Evolutionary conservation across 2,329 filamentous ascomycete species (phyloP), one percentile per base, ranked within the genome.

Genomic region (Pyricularia grisea): DNA sequence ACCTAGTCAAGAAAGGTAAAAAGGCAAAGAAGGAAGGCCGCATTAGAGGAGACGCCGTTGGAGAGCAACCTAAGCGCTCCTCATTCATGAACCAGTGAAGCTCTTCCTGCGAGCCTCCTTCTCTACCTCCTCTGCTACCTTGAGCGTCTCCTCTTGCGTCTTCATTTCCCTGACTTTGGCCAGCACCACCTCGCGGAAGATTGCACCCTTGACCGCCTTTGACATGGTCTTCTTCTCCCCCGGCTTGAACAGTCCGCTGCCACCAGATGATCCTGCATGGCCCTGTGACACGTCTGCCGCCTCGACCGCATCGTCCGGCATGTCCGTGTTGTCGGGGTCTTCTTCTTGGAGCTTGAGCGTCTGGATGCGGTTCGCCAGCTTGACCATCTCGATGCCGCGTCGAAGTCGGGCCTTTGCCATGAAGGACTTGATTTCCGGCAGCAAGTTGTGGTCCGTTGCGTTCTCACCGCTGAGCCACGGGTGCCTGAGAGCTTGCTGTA

Each of bases 361-460:
- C 78, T 97, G 93, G 81, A 99, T 98, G 72, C 94, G 92, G 81
- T 97, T 97, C 73, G 93, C 89, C 68, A 99, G 88, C 82, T 97
- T 97, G 84, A 98, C 92, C 76, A 97, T 90, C 80, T 98, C 93
- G 81, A 99, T 96, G 75, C 94, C 94, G 72, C 94, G 91, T 79
- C 91, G 91, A 74, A 99, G 90, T 71, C 93, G 93, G 69, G 93
- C 92, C 80, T 93, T 93, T 72, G 94, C 91, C 80, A 96, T 93
- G 83, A 95, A 97, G 68, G 93, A 91, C 80, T 92, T 92, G 84
- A 99, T 96, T 83, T 99, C 95, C 73, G 95, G 95, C 79, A 99
- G 83, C 87, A 99, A 87, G 85, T 99, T 94, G 87, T 97, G 93
- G 80, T 98, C 94, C 71, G 91, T 61, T 72, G 95, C 95, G 71